Percentiles rank a stretch among this genome's conserved stretches.
Evolutionary conservation across 371 early-diverging fungal genomes (phyloP).

Genomic region (Umbelopsis sp.): DNA sequence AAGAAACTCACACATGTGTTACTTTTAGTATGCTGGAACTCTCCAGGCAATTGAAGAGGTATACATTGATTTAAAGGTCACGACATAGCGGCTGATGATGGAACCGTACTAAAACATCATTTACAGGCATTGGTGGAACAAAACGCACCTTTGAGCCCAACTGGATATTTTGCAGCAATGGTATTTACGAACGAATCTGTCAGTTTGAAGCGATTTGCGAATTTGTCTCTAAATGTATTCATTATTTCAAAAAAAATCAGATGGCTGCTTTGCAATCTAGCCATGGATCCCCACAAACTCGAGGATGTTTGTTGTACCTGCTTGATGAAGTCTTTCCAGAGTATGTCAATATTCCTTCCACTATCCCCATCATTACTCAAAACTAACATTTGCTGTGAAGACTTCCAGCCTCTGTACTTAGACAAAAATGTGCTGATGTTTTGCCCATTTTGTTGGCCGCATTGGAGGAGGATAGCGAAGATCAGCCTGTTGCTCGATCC

Average conservation of each 20-base stretch:
- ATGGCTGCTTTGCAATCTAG: constrained; percentile 67
- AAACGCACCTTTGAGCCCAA: constrained; percentile 63
- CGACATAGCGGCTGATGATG: not conserved
- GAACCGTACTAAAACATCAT: constrained; percentile 5
- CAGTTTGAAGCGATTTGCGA: not conserved
- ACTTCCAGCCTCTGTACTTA: constrained; percentile 62
- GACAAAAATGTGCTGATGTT: constrained; percentile 68
- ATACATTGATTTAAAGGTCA: constrained; percentile 15
- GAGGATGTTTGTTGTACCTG: constrained; percentile 77
- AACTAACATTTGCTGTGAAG: constrained; percentile 29
- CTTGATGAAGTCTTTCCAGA: constrained; percentile 80
- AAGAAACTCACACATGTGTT: not conserved
- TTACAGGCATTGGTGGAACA: constrained; percentile 77
- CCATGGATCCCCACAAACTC: constrained; percentile 52
- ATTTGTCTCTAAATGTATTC: not conserved
- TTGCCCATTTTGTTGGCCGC: constrained; percentile 58
- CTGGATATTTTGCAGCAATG: constrained; percentile 90
- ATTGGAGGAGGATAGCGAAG: constrained; percentile 62
- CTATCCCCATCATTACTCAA: constrained; percentile 14
- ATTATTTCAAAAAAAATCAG: constrained; percentile 37
- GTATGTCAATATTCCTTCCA: constrained; percentile 48
- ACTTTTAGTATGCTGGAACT: constrained; percentile 67
- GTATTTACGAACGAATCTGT: constrained; percentile 43
- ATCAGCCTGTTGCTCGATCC: constrained; percentile 79
- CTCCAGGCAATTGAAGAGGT: constrained; percentile 89